A percentile compares a stretch with the other conserved stretches of the same genome.
Evolutionary conservation across 371 early-diverging fungal species (phyloP).

Genomic region (Capillidium heterosporum): DNA sequence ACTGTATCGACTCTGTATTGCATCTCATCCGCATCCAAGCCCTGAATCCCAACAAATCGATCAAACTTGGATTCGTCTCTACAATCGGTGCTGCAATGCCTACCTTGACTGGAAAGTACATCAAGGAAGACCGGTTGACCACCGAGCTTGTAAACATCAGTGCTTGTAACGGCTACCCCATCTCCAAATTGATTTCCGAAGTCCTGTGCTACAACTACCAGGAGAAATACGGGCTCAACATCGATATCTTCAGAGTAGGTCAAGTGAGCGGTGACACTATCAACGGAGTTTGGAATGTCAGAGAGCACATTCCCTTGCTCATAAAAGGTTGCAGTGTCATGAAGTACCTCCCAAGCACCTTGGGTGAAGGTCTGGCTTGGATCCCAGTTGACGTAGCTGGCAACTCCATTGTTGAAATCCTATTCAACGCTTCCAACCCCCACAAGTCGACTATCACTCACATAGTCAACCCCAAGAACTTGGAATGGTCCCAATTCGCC

Average conservation of each 20-base stretch:
- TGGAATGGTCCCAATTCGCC: background rate
- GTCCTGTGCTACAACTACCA: constrained; percentile 7
- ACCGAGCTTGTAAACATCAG: background rate
- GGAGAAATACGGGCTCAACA: constrained; percentile 13
- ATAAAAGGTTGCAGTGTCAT: background rate
- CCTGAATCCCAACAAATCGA: background rate
- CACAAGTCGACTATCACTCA: background rate
- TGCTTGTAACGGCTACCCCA: constrained; percentile 18
- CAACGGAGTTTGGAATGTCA: constrained; percentile 21
- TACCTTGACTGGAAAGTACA: background rate
- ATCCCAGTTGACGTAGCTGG: constrained; percentile 4
- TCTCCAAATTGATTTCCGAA: constrained; percentile 22
- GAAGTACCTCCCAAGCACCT: background rate
- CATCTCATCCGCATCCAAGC: background rate
- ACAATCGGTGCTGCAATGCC: constrained; percentile 3
- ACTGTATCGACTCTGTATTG: background rate
- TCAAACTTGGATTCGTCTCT: background rate
- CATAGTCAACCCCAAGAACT: background rate
- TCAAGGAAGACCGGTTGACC: constrained; percentile 7
- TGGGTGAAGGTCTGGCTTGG: background rate
- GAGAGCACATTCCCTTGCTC: constrained; percentile 18
- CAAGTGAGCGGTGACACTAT: constrained; percentile 20
- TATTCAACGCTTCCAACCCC: background rate
- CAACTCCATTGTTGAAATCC: background rate
- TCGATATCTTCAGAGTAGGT: constrained; percentile 18